Percentiles rank a stretch among this genome's conserved stretches.
Conservation (phyloP, 176 grass and related monocot genomes). For the Bonia amplexicaulis region DNA sequence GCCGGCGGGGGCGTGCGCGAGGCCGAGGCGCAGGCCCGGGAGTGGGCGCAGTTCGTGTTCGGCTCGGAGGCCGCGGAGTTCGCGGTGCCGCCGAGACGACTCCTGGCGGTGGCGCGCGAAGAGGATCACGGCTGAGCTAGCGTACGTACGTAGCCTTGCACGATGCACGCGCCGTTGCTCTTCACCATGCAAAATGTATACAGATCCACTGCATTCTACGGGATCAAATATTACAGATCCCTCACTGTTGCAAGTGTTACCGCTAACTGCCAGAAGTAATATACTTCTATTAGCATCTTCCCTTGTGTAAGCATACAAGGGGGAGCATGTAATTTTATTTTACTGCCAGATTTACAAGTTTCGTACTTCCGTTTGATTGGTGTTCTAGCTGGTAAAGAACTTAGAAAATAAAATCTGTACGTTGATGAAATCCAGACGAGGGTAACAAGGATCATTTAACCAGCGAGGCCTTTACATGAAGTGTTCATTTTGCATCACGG, state of each 20-base stretch:
- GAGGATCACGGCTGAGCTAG: slow-evolving; percentile 1
- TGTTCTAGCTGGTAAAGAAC: not conserved
- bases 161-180: not conserved
- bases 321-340: not conserved
- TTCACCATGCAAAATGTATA: not conserved
- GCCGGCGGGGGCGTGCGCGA: not conserved
- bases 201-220: not conserved
- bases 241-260: not conserved
- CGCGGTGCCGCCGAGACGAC: not conserved
- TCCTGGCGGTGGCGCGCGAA: not conserved
- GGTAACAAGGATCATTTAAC: no score
- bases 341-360: not conserved
- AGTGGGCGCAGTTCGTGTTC: slow-evolving; percentile 58
- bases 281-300: not conserved
- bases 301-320: no score
- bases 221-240: slow-evolving; percentile 29
- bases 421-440: not conserved
- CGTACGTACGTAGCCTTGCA: not conserved
- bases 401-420: not conserved
- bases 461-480: no score
- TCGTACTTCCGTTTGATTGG: not conserved
- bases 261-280: no score
- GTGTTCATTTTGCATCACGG: no score
- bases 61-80: slow-evolving; percentile 27
- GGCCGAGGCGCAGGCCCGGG: slow-evolving; percentile 23